Evolutionary conservation across 345 rosid species (phyloP).

Genomic region (Reutealis trisperma): DNA sequence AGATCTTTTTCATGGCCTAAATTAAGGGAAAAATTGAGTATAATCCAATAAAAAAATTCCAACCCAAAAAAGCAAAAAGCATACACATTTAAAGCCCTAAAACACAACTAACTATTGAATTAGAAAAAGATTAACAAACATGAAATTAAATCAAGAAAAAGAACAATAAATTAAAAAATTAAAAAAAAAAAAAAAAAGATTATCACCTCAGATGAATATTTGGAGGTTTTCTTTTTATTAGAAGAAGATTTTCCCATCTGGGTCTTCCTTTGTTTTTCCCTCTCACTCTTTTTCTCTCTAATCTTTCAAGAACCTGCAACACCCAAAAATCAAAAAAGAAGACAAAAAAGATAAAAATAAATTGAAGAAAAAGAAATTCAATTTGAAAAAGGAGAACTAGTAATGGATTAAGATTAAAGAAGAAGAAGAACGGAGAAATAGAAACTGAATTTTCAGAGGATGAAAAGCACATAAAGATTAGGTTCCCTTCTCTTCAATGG

Average conservation of each 20-base stretch:
- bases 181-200: not conserved
- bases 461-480: too few species aligned
- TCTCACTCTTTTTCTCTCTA: not conserved
- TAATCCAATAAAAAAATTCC: not conserved
- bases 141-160: not conserved
- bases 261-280: not conserved
- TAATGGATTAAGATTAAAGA: not conserved
- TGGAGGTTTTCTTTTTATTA: constrained; percentile 14
- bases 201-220: constrained; percentile 17
- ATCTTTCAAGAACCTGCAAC: constrained; percentile 8
- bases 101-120: not conserved
- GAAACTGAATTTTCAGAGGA: not conserved
- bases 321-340: constrained; percentile 2
- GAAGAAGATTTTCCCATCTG: constrained; percentile 31
- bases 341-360: not conserved
- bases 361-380: not conserved
- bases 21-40: not conserved
- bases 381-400: not conserved
- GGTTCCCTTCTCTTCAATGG: not conserved
- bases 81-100: not conserved
- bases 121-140: not conserved
- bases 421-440: not conserved
- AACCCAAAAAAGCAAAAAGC: not conserved
- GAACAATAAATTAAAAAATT: not conserved
- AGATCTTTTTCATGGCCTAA: not conserved